A percentile compares a stretch with the other conserved stretches of the same genome.
Evolutionary conservation across 2,329 filamentous ascomycete species (phyloP).

Genomic region (Volutella citrinella): DNA sequence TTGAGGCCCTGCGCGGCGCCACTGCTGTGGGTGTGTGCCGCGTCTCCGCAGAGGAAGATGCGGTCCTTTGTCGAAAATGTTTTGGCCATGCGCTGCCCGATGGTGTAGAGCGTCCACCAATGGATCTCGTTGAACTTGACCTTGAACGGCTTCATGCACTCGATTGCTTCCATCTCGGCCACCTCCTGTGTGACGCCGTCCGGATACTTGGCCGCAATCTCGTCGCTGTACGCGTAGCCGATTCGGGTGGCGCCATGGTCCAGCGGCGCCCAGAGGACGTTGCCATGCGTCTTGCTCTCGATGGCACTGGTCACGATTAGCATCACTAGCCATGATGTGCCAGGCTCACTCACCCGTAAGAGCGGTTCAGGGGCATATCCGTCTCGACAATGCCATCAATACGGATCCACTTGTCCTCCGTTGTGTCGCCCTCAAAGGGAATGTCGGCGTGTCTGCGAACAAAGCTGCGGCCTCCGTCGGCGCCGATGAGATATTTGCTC

Average conservation of each 20-base stretch:
- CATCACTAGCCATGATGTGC: too few species aligned
- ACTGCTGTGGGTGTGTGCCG: slow-evolving; percentile 46
- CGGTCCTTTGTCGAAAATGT: too few species aligned
- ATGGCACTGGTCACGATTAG: too few species aligned
- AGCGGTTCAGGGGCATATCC: slow-evolving; percentile 47
- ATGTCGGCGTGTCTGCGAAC: slow-evolving; percentile 45
- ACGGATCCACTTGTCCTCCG: slow-evolving; percentile 51
- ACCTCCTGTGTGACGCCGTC: slow-evolving; percentile 43
- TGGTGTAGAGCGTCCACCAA: slow-evolving; percentile 53
- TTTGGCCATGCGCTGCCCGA: too few species aligned
- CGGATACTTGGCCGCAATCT: slow-evolving; percentile 34
- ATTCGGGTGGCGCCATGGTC: slow-evolving; percentile 53
- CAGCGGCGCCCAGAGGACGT: slow-evolving; percentile 52
- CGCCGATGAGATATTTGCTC: slow-evolving; percentile 48
- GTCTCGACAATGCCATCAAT: slow-evolving; percentile 49
- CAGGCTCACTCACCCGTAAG: too few species aligned
- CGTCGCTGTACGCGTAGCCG: slow-evolving; percentile 48
- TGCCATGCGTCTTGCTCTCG: slow-evolving; percentile 50
- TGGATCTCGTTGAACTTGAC: slow-evolving; percentile 38
- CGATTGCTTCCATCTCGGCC: slow-evolving; percentile 49
- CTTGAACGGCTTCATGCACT: slow-evolving; percentile 39
- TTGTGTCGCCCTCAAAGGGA: slow-evolving; percentile 45
- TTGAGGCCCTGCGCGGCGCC: slow-evolving; percentile 50
- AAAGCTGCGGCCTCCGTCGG: slow-evolving; percentile 48
- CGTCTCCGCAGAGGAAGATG: slow-evolving; percentile 46